Evolutionary conservation across 164 flowering plant species (phyloP), one percentile per base, ranked within the genome.

Genomic region (Hamamelis virginiana): DNA sequence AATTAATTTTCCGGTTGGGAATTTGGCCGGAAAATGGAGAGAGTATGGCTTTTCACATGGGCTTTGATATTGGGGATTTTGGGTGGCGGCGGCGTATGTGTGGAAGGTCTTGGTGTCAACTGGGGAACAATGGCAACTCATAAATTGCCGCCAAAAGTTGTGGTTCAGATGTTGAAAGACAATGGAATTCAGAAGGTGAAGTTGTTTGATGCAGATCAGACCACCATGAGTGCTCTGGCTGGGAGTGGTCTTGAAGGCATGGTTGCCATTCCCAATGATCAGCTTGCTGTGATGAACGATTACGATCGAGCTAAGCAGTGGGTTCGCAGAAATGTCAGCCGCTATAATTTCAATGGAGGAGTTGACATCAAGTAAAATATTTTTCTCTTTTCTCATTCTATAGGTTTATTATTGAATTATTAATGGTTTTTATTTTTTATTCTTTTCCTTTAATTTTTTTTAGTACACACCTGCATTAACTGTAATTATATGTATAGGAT

Each of bases 201-300:
- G 84, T 80, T 94, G 26, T 94, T 94, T 68, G 97, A 94, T 69
- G 80, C 95, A 0, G 97, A 89, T 70, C 45, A 38, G 5, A 73
- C 80, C 76, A 86, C 87, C 1, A 81, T 94, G 62, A 73, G 63
- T 12, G 73, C 87, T 16, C 80, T 94, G 50, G 89, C 94, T 22
- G 91, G 91, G 18, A 69, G 76, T 14, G 89, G 83, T 13, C 79
- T 92, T 60, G 91, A 94, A 74, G 92, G 88, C 55, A 90, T 90
- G 94, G 78, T 94, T 6, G 98, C 91, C 5, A 89, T 94, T 28
- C 97, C 98, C 0, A 94, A 94, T 61, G 80, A 84, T 63, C 82
- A 83, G 76, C 85, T 82, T 38, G 69, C 26, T 6, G 74, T 41
- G 9, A 80, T 82, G 83, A 68, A 59, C 9, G 67, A 74, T 62